phyloP scores from a whole-genome alignment of 2,329 filamentous ascomycete genomes.

The Periconia sp. region DNA sequence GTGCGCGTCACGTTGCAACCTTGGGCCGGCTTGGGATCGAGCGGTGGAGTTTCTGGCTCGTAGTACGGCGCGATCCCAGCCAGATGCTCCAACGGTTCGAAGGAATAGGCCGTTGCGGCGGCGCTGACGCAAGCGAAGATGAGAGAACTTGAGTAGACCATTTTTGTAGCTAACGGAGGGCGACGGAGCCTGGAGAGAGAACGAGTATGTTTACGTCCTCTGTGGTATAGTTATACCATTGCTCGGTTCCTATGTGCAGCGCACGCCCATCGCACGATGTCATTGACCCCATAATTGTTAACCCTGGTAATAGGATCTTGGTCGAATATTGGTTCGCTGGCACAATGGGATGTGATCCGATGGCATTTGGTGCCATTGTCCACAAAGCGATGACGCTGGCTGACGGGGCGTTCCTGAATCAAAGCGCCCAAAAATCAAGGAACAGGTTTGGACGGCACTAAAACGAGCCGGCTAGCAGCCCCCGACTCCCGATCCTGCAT shows the following conservation, averaged over 20 bases:
- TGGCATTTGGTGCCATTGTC: conserved; percentile 6
- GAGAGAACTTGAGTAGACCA: conserved; percentile 27
- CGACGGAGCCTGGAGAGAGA: conserved; percentile 1
- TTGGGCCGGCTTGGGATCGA: conserved; percentile 51
- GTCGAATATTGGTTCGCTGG: not conserved
- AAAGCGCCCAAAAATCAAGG: conserved; percentile 7
- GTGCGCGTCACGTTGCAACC: conserved; percentile 55
- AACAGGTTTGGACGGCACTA: not conserved
- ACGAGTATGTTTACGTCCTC: not conserved
- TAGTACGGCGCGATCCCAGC: conserved; percentile 55
- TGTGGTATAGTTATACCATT: not conserved
- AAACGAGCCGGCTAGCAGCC: not conserved
- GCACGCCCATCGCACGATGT: conserved; percentile 3
- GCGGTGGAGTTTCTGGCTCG: conserved; percentile 49
- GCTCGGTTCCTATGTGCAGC: conserved; percentile 1
- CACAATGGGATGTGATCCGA: not conserved
- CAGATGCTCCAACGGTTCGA: conserved; percentile 53
- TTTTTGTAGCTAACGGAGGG: conserved; percentile 2
- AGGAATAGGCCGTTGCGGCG: conserved; percentile 41
- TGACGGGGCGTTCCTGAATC: conserved; percentile 8
- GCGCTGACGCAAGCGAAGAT: conserved; percentile 22
- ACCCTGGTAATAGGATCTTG: not conserved
- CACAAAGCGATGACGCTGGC: conserved; percentile 9
- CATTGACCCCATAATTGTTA: conserved; percentile 3
- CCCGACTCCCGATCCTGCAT: not conserved